These are phyloP conservation scores for Candida golubevii DNA, from an alignment of 805 yeast genomes.

Conservation along the genomic window DNA sequence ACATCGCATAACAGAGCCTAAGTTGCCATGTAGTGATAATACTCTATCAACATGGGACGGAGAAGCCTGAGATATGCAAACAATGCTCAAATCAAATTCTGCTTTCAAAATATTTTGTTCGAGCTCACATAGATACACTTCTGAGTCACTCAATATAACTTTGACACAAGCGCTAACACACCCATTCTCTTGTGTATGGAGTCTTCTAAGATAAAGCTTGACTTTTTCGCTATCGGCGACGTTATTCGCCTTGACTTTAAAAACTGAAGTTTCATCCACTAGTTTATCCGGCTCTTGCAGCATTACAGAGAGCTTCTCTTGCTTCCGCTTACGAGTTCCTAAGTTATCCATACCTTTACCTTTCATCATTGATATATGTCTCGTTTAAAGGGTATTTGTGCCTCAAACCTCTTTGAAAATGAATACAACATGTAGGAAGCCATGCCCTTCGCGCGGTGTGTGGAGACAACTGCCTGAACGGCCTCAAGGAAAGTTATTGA, in stretches of 20 bases:
- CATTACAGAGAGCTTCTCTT: background rate
- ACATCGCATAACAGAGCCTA: conserved; percentile 20
- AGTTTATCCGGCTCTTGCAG: background rate
- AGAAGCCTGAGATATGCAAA: background rate
- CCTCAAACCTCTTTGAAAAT: background rate
- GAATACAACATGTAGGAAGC: background rate
- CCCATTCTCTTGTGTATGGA: conserved; percentile 9
- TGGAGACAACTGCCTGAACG: too few relatives aligned
- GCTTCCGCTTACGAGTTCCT: conserved; percentile 6
- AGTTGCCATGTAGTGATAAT: conserved; percentile 27
- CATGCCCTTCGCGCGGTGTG: too few relatives aligned
- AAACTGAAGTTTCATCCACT: background rate
- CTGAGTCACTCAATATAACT: conserved; percentile 21
- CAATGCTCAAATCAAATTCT: conserved; percentile 21
- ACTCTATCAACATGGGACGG: conserved; percentile 30
- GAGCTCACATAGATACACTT: conserved; percentile 21
- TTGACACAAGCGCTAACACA: conserved; percentile 15
- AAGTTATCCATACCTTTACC: too few relatives aligned
- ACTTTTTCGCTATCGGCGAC: conserved; percentile 26
- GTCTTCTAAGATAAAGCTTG: conserved; percentile 19
- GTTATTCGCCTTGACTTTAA: background rate
- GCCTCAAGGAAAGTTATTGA: too few relatives aligned
- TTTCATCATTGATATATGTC: too few relatives aligned
- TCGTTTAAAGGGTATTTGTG: background rate
- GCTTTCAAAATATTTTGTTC: conserved; percentile 22